Evolutionary conservation across 176 grass and related monocot species (phyloP), one percentile per base, ranked within the genome.

Genomic region (Oryza rufipogon): DNA sequence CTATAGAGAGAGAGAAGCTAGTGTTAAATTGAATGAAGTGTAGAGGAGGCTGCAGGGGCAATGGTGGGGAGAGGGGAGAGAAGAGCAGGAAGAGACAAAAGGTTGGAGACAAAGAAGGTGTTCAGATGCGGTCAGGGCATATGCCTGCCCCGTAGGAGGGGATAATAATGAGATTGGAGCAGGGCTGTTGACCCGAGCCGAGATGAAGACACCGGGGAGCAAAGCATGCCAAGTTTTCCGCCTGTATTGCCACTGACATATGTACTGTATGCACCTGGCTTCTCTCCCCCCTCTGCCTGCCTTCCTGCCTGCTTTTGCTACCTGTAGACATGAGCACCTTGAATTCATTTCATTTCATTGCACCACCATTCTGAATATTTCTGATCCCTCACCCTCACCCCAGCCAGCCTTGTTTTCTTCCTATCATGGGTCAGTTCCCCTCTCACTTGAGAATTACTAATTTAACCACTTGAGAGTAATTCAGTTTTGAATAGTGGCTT

Each of bases 61-160:
- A 36, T 32, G 30, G 30, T 32, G 34, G n/a, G 30, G 39, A 26
- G 67, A 4, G 8, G 25, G 44, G 19, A 76, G 30, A 73, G 68
- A 74, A 80, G 26, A 80, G 66, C 81, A 87, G 79, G 63, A 84
- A 90, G 88, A 88, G 78, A 89, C 90, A 91, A 91, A 92, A 75
- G 92, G 90, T 88, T 78, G 84, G 92, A 78, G 80, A 84, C 88
- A 90, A 88, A 86, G 73, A 85, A 91, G 83, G 88, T 83, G 78
- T 81, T 80, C 88, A 81, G 82, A 90, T 60, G 73, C 45, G 42
- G 49, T 46, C 80, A 90, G 86, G 79, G 80, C 68, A 81, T 48
- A 86, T 90, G 88, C 88, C 64, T 83, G 80, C 25, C 48, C 25
- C 48, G 75, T 86, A 61, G 70, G 49, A 83, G 80, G 70, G 63